Percentiles rank a stretch among this genome's conserved stretches.
Evolutionary conservation across 2,329 filamentous ascomycete species (phyloP).

Genomic region (Dothideomycetes sp.): DNA sequence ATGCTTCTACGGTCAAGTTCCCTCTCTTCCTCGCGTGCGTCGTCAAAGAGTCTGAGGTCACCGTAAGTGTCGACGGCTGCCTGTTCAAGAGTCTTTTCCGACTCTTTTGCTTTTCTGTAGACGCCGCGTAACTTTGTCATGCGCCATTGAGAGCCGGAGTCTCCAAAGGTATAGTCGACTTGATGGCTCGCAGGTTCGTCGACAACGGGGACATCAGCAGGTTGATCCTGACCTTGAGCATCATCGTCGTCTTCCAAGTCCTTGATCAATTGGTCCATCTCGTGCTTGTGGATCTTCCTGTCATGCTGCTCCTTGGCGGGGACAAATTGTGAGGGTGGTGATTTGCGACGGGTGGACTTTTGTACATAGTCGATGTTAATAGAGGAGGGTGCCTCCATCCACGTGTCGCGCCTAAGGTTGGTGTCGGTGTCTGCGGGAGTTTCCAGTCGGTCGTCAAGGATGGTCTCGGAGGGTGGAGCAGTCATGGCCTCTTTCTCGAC

Average conservation of each 20-base stretch:
- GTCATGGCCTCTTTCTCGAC: constrained; percentile 32
- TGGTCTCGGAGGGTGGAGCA: constrained; percentile 30
- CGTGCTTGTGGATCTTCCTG: constrained; percentile 64
- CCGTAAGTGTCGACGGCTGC: constrained; percentile 76
- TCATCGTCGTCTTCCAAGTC: constrained; percentile 46
- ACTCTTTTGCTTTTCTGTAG: constrained; percentile 68
- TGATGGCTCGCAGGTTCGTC: constrained; percentile 47
- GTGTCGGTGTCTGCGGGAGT: constrained; percentile 20
- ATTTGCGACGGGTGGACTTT: constrained; percentile 41
- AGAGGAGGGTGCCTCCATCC: constrained; percentile 85
- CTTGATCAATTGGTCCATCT: constrained; percentile 64
- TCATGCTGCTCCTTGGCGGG: constrained; percentile 49
- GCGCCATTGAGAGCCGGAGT: constrained; percentile 82
- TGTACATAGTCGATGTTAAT: constrained; percentile 77
- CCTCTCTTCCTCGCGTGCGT: constrained; percentile 84
- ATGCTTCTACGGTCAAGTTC: constrained; percentile 73
- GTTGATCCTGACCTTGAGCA: constrained; percentile 13
- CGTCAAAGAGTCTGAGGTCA: constrained; percentile 73
- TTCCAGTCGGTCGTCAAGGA: constrained; percentile 30
- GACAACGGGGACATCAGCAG: constrained; percentile 24
- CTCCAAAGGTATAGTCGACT: constrained; percentile 77
- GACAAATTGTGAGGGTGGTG: constrained; percentile 32
- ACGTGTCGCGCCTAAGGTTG: constrained; percentile 62
- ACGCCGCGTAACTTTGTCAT: constrained; percentile 90
- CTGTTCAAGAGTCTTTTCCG: constrained; percentile 62